phyloP scores from a whole-genome alignment of 2,329 filamentous ascomycete species.

The Aureobasidium sp. region DNA sequence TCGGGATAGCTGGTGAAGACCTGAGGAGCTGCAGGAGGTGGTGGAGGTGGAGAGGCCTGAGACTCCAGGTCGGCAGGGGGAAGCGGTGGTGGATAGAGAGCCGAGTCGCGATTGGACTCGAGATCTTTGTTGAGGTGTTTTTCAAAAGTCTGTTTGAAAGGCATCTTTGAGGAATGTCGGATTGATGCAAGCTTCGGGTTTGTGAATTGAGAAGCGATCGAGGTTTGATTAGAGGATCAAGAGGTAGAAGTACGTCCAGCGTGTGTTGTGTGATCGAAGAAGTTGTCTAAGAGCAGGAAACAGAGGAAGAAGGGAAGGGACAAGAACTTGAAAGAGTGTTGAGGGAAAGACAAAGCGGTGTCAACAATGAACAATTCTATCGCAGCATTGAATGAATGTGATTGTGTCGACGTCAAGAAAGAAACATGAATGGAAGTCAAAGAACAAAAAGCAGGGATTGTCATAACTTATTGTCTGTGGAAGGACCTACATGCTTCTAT shows the following conservation, averaged over 20 bases:
- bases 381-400: neutral
- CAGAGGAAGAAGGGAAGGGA: neutral
- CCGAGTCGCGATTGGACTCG: conserved; percentile 16
- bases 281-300: neutral
- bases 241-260: neutral
- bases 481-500: conserved; percentile 7
- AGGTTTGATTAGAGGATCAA: neutral
- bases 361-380: neutral
- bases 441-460: neutral
- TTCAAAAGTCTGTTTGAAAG: conserved; percentile 25
- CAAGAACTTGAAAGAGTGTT: neutral
- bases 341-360: neutral
- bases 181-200: neutral
- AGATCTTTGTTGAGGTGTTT: conserved; percentile 25
- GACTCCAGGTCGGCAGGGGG: conserved; percentile 17
- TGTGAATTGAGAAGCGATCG: neutral
- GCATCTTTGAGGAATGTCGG: conserved; percentile 15
- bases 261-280: neutral
- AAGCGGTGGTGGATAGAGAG: conserved; percentile 13
- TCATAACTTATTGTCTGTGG: conserved; percentile 2
- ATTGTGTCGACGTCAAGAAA: neutral
- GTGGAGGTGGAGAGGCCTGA: conserved; percentile 16
- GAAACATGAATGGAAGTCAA: neutral
- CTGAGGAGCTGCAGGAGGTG: conserved; percentile 13
- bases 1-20: conserved; percentile 21